Evolutionary conservation across 768 basidiomycete genomes (phyloP), one percentile per base, ranked within the genome.

Genomic region (Peribolospora baueri): DNA sequence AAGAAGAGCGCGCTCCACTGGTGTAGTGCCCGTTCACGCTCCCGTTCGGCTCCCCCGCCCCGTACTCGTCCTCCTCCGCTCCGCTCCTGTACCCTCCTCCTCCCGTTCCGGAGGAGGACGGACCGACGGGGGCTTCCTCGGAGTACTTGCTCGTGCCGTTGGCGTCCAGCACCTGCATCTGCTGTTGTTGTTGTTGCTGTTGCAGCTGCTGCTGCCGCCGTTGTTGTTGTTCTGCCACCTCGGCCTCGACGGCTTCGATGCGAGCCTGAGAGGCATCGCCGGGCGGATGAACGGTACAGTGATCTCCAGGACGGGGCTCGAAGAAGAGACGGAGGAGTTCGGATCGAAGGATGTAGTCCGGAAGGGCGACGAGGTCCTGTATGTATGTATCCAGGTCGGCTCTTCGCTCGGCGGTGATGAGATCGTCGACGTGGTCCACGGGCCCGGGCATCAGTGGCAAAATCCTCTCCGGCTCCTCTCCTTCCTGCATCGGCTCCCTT

Each of bases 401-500:
- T 57, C 81, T 75, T 54, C 93, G 73, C 42, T 77, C 75, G 11
- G 81, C 78, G 38, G 88, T 91, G 59, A 97, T 72, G 46, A 74
- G 73, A 59, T 85, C 81, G 68, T 88, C 80, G 42, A 95, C 86
- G 14, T 79, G 70, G 37, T 81, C 74, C 5, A 82, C 77, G 5
- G 90, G 93, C 3, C 93, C 93, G 3, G 93, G 93, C 93, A 98
- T 98, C 68, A 78, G 95, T 1, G 93, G 93, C 38, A 98, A 71
- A 52, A 91, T 81, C 42, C 93, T 75, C 7, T 73, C 73, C n/a
- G 61, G 61, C 49, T 63, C 46, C 36, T 58, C 57, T 3, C 54
- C 57, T 41, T 57, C 55, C 37, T 59, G 58, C 37, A 58, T 59
- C n/a, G 54, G 71, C 42, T 79, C 69, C 11, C 84, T 76, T 25